Conservation (phyloP, 345 rosid species). For the Raphanus raphanistrum region DNA sequence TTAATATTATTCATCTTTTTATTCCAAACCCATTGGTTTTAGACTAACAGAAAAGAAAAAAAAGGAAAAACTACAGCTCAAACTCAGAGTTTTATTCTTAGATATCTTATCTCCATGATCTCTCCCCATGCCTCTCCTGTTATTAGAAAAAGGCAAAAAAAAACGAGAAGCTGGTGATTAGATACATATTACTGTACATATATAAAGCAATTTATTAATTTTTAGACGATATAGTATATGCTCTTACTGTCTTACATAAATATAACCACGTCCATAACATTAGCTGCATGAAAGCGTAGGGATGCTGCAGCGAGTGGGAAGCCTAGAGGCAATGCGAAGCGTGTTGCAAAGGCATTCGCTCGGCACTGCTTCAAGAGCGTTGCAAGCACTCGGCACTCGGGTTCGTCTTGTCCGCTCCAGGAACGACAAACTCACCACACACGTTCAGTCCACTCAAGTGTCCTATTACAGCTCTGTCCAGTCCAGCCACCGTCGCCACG, state of each 20-base stretch:
- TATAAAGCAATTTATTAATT: neutral
- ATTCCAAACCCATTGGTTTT: neutral
- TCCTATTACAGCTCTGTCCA: slow-evolving; percentile 54
- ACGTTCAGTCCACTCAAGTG: slow-evolving; percentile 59
- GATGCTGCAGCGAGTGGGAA: slow-evolving; percentile 70
- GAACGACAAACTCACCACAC: slow-evolving; percentile 74
- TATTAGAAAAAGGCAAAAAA: neutral
- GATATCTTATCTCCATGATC: slow-evolving; percentile 3
- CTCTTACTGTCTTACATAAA: neutral
- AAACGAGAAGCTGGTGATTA: neutral
- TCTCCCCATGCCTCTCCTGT: slow-evolving; percentile 13
- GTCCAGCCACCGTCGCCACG: slow-evolving; percentile 30
- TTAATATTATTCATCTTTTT: neutral
- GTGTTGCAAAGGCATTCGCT: slow-evolving; percentile 85
- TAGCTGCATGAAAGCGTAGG: slow-evolving; percentile 54
- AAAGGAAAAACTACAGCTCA: neutral
- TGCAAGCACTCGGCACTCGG: slow-evolving; percentile 62
- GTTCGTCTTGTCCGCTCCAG: slow-evolving; percentile 44
- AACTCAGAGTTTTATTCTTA: slow-evolving; percentile 20
- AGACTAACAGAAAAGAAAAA: neutral
- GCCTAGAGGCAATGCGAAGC: slow-evolving; percentile 64
- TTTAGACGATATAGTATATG: neutral
- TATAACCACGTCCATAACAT: slow-evolving; percentile 13
- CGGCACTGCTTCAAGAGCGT: slow-evolving; percentile 58
- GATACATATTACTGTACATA: neutral